These are phyloP conservation scores for Penicillium diatomitis DNA, from an alignment of 495 filamentous ascomycete genomes.

Conservation along the genomic window DNA sequence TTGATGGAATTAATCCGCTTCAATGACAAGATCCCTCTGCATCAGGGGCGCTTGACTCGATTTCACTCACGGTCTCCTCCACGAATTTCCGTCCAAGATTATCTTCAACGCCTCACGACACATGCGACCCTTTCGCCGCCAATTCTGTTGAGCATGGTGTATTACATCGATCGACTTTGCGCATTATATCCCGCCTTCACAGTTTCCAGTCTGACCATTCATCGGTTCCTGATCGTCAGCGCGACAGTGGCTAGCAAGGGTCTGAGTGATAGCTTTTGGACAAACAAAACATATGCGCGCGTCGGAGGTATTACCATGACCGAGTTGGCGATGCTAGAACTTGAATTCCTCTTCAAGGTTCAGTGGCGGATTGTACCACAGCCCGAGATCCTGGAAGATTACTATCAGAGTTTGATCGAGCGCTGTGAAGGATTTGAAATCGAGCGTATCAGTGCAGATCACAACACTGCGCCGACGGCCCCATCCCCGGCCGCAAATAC, in stretches of 20 bases:
- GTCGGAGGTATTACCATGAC: constrained; percentile 84
- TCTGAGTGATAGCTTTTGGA: constrained; percentile 94
- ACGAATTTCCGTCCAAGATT: constrained; percentile 86
- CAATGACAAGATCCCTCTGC: constrained; percentile 82
- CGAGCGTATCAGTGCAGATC: constrained; percentile 18
- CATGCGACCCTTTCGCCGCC: constrained; percentile 91
- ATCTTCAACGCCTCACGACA: constrained; percentile 82
- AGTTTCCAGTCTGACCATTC: constrained; percentile 87
- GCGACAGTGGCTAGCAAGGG: constrained; percentile 95
- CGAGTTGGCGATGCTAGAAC: constrained; percentile 85
- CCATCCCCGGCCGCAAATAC: constrained; percentile 6
- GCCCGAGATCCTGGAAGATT: constrained; percentile 84
- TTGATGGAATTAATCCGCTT: constrained; percentile 84
- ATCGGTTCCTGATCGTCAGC: constrained; percentile 91
- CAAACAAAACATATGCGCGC: constrained; percentile 87
- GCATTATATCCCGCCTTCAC: constrained; percentile 87
- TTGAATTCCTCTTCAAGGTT: constrained; percentile 84
- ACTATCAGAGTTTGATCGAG: constrained; percentile 80
- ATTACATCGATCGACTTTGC: constrained; percentile 95
- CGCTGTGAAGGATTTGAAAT: constrained; percentile 53
- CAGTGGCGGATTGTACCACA: constrained; percentile 96
- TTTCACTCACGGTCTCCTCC: constrained; percentile 95
- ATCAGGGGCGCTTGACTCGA: constrained; percentile 74
- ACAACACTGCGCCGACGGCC: neutral
- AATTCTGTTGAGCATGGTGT: constrained; percentile 98